Conservation (phyloP, 2,329 filamentous ascomycete species). For the Zymoseptoria brevis region DNA sequence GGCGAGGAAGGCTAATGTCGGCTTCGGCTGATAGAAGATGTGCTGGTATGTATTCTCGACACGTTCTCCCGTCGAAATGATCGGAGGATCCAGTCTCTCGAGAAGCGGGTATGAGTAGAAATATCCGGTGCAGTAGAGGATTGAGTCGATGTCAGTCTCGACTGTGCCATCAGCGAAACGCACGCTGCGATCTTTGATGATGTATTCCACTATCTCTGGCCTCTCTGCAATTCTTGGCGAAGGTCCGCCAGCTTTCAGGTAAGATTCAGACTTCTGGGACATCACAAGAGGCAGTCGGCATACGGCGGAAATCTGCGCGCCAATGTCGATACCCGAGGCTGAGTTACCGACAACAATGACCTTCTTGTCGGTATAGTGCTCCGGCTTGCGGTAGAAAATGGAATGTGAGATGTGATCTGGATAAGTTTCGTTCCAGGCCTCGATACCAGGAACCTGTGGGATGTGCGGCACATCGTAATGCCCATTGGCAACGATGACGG, state of each 20-base stretch:
- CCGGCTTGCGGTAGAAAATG: constrained; percentile 66
- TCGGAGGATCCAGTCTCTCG: constrained; percentile 40
- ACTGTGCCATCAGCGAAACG: constrained; percentile 58
- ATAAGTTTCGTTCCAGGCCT: constrained; percentile 33
- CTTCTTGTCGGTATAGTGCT: constrained; percentile 56
- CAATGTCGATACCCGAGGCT: constrained; percentile 78
- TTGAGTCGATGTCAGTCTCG: constrained; percentile 61
- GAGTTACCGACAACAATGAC: constrained; percentile 79
- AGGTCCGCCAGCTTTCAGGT: constrained; percentile 31
- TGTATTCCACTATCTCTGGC: constrained; percentile 47
- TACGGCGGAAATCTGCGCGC: constrained; percentile 60
- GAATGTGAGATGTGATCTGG: constrained; percentile 46
- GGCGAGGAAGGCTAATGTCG: constrained; percentile 68
- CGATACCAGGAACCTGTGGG: constrained; percentile 35
- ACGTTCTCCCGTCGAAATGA: constrained; percentile 61
- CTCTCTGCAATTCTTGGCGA: constrained; percentile 49
- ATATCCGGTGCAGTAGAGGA: constrained; percentile 87
- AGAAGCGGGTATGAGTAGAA: constrained; percentile 76
- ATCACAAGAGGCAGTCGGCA: constrained; percentile 56
- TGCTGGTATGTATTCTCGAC: constrained; percentile 71
- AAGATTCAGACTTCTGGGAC: constrained; percentile 49
- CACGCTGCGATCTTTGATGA: constrained; percentile 52
- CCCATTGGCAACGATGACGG: constrained; percentile 41
- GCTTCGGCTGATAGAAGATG: constrained; percentile 65
- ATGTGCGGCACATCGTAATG: constrained; percentile 43